Conservation (phyloP, 306 rosid species). For the Sicyos baderoa region DNA sequence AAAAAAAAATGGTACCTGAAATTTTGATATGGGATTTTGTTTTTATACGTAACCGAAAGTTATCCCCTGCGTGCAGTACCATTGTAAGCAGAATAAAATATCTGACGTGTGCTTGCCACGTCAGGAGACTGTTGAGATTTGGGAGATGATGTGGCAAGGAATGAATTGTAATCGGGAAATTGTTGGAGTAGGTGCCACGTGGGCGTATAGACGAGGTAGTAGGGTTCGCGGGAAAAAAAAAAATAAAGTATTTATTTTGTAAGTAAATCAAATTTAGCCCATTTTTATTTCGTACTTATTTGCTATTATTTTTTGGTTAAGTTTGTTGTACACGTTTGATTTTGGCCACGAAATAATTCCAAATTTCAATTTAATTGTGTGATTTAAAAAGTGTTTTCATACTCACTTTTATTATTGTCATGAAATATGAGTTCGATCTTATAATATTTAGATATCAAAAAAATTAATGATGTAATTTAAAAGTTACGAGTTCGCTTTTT, state of each 20-base stretch:
- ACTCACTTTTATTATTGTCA: no score
- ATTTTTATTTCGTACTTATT: neutral
- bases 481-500: no score
- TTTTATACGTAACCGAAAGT: neutral
- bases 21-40: neutral
- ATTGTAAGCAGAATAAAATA: neutral
- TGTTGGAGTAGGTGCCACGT: neutral
- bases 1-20: neutral
- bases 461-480: no score
- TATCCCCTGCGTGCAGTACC: neutral
- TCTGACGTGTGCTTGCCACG: neutral
- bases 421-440: no score
- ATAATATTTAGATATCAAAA: no score
- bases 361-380: no score
- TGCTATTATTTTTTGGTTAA: neutral
- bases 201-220: neutral
- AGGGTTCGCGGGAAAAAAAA: neutral
- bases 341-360: neutral
- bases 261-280: neutral
- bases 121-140: neutral
- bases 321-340: no score
- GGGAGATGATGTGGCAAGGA: neutral
- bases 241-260: no score
- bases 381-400: no score
- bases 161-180: neutral